A percentile compares a stretch with the other conserved stretches of the same genome.
These are phyloP conservation scores for Zoysia japonica DNA, from an alignment of 176 grass and related monocot species.

Conservation along the genomic window DNA sequence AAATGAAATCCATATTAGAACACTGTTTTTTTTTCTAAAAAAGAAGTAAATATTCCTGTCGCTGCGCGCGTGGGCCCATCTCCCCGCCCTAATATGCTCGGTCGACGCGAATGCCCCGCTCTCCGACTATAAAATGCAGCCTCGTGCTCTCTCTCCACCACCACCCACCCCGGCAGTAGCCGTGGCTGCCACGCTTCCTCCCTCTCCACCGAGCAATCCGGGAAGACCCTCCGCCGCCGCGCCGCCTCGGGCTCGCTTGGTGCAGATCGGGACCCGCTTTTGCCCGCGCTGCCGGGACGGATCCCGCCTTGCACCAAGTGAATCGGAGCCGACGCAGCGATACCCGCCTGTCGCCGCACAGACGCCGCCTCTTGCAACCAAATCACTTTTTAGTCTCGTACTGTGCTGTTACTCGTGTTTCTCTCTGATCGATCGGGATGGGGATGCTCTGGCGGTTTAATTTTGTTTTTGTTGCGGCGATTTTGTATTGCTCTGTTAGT, in stretches of 20 bases:
- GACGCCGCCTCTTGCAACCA: background rate
- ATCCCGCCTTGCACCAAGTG: slow-evolving; percentile 99
- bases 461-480: background rate
- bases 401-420: background rate
- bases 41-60: slow-evolving; percentile 11
- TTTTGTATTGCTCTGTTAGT: background rate
- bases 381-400: background rate
- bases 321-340: slow-evolving; percentile 89
- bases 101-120: background rate
- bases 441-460: background rate
- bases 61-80: slow-evolving; percentile 13
- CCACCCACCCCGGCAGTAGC: background rate
- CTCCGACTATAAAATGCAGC: slow-evolving; percentile 38
- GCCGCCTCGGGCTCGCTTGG: slow-evolving; percentile 99
- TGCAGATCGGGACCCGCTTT: slow-evolving; percentile 97
- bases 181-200: slow-evolving; percentile 40
- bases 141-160: background rate
- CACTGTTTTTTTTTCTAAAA: background rate
- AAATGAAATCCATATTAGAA: background rate
- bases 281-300: slow-evolving; percentile 44
- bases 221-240: slow-evolving; percentile 14
- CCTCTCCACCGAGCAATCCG: no score
- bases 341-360: background rate
- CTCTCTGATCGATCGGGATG: background rate
- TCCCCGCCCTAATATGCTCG: slow-evolving; percentile 32